Percentiles rank a stretch among this genome's conserved stretches.
These are phyloP conservation scores for Endogone sp. DNA, from an alignment of 192 early-diverging fungal genomes.

Conservation along the genomic window DNA sequence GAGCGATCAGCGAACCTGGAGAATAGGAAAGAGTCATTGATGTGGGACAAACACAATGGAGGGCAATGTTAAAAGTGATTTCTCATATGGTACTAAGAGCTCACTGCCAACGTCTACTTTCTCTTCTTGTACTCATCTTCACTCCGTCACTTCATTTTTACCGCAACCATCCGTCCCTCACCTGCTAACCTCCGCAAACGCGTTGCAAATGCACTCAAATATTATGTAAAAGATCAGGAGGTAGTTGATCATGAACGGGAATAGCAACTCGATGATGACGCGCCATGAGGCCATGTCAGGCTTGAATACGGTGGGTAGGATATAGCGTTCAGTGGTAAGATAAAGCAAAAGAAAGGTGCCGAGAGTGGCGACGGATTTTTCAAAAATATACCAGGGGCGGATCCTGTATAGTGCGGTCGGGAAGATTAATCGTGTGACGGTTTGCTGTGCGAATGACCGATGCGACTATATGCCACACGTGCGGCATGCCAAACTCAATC, in stretches of 20 bases:
- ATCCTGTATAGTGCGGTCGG: conserved; percentile 45
- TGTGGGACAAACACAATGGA: no score
- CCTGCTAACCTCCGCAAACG: conserved; percentile 90
- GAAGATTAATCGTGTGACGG: neutral
- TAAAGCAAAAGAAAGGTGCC: conserved; percentile 81
- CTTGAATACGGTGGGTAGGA: conserved; percentile 75
- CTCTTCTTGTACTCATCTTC: no score
- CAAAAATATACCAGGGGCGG: conserved; percentile 82
- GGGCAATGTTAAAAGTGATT: conserved; percentile 2
- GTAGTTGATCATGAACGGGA: conserved; percentile 91
- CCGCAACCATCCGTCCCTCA: conserved; percentile 20
- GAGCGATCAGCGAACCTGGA: conserved; percentile 87
- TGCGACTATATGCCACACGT: neutral
- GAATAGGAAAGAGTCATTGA: neutral
- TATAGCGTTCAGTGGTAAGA: conserved; percentile 83
- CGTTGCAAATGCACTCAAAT: conserved; percentile 96
- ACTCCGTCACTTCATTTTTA: neutral
- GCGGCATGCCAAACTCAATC: neutral
- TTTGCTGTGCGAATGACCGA: neutral
- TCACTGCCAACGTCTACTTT: neutral
- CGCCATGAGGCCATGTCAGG: conserved; percentile 48
- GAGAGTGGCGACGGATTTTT: conserved; percentile 73
- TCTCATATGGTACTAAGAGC: no score
- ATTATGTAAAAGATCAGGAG: conserved; percentile 92
- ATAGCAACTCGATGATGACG: conserved; percentile 67